Evolutionary conservation across 257 asterid genomes (phyloP), one percentile per base, ranked within the genome.

Genomic region (Petrea volubilis): DNA sequence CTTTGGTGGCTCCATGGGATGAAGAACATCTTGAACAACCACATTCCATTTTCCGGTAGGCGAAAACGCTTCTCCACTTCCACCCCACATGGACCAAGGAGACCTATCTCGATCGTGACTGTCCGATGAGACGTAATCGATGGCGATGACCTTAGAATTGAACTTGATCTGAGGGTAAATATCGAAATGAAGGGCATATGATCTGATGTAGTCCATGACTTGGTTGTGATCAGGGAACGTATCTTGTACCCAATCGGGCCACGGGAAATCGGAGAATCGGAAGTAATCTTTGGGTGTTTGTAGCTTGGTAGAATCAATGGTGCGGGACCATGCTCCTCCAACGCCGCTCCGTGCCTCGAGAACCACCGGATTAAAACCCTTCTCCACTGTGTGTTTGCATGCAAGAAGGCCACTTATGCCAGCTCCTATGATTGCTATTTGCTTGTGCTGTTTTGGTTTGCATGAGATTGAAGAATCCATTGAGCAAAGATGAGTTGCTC

Each of bases 341-440:
- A 84, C 50, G 77, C 69, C 40, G 14, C 49, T 52, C 5, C 60
- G 61, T 7, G 83, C 75, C 52, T 89, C 93, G 13, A 89, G 86
- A 10, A 89, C 80, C 0, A 81, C 17, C 0, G 93, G 91, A 12
- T 68, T 66, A 60, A 86, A 83, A 1, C 92, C 90, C 72, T 78
- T 80, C 12, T 80, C 78, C 4, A 70, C 2, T 18, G 79, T 71
- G 77, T 86, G 84, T 63, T 84, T 89, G 77, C 93, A 86, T n/a
- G 92, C 86, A 27, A 88, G 82, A 12, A 88, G 72, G 55, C 96
- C 96, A 14, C 96, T 86, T 29, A 88, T 74, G 51, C 96, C 93
- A 7, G 89, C 91, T 6, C 96, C 91, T 25, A 86, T 69, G 7
- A 86, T 85, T 0, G 83, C 91, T 73, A 86, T 74, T 11, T 71